A percentile compares a stretch with the other conserved stretches of the same genome.
Evolutionary conservation across 306 rosid species (phyloP).

Genomic region (Castanea sativa): DNA sequence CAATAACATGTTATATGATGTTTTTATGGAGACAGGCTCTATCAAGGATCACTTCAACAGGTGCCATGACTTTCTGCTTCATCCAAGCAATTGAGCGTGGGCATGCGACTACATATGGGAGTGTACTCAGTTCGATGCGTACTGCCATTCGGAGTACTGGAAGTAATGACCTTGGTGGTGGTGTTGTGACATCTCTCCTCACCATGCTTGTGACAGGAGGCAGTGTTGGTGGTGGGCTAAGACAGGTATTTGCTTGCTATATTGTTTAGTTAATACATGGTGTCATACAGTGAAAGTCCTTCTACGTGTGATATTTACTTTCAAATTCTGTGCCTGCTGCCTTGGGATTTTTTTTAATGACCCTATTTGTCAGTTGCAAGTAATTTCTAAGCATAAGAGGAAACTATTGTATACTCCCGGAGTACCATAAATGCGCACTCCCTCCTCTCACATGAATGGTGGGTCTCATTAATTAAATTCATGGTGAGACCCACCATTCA

Average conservation of each 20-base stretch:
- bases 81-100: conserved; percentile 93
- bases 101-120: conserved; percentile 76
- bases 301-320: neutral
- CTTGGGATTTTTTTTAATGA: neutral
- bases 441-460: no score
- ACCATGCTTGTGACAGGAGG: conserved; percentile 73
- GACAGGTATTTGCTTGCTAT: conserved; percentile 45
- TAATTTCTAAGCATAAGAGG: neutral
- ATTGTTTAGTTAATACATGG: neutral
- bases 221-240: conserved; percentile 48
- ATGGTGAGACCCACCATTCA: no score
- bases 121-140: conserved; percentile 82
- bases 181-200: conserved; percentile 49
- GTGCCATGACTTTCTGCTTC: conserved; percentile 97
- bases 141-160: conserved; percentile 60
- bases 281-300: neutral
- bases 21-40: conserved; percentile 63
- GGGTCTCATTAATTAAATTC: no score
- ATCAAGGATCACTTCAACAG: conserved; percentile 90
- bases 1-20: neutral
- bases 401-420: no score
- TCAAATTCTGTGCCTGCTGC: neutral
- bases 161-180: conserved; percentile 48
- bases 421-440: no score
- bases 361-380: neutral